These are phyloP conservation scores for Candida anutae DNA, from an alignment of 1,139 yeast genomes.

Conservation along the genomic window DNA sequence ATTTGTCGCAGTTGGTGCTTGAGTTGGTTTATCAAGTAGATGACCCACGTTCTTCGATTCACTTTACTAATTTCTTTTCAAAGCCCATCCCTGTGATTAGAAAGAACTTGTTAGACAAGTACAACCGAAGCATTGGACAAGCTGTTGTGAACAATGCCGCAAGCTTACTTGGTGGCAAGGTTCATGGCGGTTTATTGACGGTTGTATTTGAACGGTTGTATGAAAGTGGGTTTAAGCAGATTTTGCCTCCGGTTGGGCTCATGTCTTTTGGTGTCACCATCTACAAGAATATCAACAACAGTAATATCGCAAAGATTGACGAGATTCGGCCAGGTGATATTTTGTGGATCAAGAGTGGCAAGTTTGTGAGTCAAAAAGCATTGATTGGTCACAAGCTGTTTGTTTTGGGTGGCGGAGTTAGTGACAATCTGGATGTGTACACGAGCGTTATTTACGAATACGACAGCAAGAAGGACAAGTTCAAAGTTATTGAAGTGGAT, in stretches of 20 bases:
- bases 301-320: constrained; percentile 50
- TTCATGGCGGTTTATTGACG: constrained; percentile 13
- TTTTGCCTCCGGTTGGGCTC: constrained; percentile 44
- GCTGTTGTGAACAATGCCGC: constrained; percentile 36
- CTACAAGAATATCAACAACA: constrained; percentile 53
- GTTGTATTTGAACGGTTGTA: constrained; percentile 27
- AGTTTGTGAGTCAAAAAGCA: too few species aligned
- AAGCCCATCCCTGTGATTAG: constrained; percentile 43
- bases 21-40: constrained; percentile 48
- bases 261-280: constrained; percentile 69
- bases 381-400: constrained; percentile 58
- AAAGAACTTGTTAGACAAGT: constrained; percentile 42
- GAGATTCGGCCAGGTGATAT: constrained; percentile 81
- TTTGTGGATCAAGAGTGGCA: constrained; percentile 65
- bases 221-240: background rate
- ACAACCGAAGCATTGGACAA: constrained; percentile 40
- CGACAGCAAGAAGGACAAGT: constrained; percentile 68
- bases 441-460: constrained; percentile 50
- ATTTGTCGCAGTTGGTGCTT: constrained; percentile 59
- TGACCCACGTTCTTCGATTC: constrained; percentile 49
- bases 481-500: constrained; percentile 63
- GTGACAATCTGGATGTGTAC: too few species aligned
- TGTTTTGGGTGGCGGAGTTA: constrained; percentile 34
- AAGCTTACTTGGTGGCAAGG: constrained; percentile 28
- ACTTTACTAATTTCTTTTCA: constrained; percentile 32